Evolutionary conservation across 352 stramenopile species (phyloP).

Genomic region (Phytophthora ohioensis): DNA sequence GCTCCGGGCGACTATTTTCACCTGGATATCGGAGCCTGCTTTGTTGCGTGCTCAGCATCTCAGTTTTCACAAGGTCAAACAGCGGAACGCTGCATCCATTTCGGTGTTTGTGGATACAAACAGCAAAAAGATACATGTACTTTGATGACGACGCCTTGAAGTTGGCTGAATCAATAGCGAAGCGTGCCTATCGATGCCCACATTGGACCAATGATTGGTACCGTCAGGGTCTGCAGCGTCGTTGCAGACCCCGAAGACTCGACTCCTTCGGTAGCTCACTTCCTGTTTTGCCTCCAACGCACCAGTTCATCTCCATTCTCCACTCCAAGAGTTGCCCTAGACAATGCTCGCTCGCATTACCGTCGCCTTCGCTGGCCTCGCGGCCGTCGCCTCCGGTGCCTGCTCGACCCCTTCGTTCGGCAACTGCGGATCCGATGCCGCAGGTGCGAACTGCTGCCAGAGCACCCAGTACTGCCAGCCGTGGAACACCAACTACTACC

Average conservation of each 20-base stretch:
- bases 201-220: too few species aligned
- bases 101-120: slow-evolving; percentile 22
- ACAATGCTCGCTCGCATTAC: slow-evolving; percentile 36
- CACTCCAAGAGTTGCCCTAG: slow-evolving; percentile 13
- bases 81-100: slow-evolving; percentile 23
- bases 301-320: slow-evolving; percentile 13
- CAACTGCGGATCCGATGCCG: slow-evolving; percentile 25
- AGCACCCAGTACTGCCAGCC: slow-evolving; percentile 37
- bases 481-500: slow-evolving; percentile 41
- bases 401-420: slow-evolving; percentile 21
- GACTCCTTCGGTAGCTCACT: slow-evolving; percentile 15
- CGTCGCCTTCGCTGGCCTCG: slow-evolving; percentile 19
- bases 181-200: too few species aligned
- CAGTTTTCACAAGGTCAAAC: slow-evolving; percentile 13
- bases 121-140: slow-evolving; percentile 7
- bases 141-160: slow-evolving; percentile 16
- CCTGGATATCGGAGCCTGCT: neutral
- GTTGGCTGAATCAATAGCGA: neutral
- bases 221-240: neutral
- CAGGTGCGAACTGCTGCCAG: slow-evolving; percentile 27
- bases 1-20: too few species aligned
- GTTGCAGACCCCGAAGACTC: neutral
- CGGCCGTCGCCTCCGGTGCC: slow-evolving; percentile 1
- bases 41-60: slow-evolving; percentile 3
- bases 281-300: slow-evolving; percentile 22